Evolutionary conservation across 2,329 filamentous ascomycete species (phyloP).

Genomic region (Chaetothyriales sp.): DNA sequence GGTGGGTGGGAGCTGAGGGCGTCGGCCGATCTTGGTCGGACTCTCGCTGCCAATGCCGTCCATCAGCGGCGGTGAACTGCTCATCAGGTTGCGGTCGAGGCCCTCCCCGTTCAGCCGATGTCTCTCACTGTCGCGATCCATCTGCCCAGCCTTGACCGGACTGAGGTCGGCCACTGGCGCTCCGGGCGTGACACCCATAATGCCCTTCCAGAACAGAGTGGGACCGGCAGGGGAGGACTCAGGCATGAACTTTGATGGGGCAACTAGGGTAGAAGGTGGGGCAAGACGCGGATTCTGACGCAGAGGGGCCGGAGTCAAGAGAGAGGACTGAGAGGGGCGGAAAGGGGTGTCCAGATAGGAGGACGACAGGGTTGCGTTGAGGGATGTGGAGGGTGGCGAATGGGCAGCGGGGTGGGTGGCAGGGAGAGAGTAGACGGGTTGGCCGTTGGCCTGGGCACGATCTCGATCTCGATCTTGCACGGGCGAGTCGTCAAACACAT

Average conservation of each 20-base stretch:
- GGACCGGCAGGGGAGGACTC: constrained; percentile 32
- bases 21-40: constrained; percentile 28
- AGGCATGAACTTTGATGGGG: constrained; percentile 37
- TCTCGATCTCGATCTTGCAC: constrained; percentile 22
- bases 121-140: not conserved
- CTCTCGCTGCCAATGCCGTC: constrained; percentile 24
- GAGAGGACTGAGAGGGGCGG: constrained; percentile 24
- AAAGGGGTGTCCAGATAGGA: constrained; percentile 33
- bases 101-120: constrained; percentile 18
- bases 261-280: constrained; percentile 34
- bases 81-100: constrained; percentile 25
- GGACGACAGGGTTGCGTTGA: constrained; percentile 31
- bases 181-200: constrained; percentile 23
- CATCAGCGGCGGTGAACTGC: constrained; percentile 34
- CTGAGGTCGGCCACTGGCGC: constrained; percentile 27
- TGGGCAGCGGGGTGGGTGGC: constrained; percentile 12
- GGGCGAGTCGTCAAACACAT: constrained; percentile 27
- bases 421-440: constrained; percentile 13
- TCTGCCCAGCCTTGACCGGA: constrained; percentile 29
- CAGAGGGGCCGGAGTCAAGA: constrained; percentile 35
- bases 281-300: constrained; percentile 34
- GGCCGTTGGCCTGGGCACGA: constrained; percentile 14
- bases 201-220: constrained; percentile 33
- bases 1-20: constrained; percentile 12
- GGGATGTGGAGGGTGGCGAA: constrained; percentile 20